These are phyloP conservation scores for Mrakia gelida DNA, from an alignment of 768 basidiomycete species.

Conservation along the genomic window DNA sequence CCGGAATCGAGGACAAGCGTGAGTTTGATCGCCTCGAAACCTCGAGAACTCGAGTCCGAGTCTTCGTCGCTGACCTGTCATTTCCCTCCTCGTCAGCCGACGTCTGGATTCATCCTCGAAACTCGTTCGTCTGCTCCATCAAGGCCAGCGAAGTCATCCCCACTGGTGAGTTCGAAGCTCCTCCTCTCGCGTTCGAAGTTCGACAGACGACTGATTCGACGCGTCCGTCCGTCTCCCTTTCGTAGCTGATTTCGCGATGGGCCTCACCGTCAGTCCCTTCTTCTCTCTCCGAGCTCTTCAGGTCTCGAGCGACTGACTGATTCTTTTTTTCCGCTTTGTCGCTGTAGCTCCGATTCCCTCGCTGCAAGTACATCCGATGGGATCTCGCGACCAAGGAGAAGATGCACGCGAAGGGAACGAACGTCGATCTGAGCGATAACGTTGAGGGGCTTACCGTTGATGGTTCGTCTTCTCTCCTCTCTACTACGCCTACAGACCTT, in stretches of 20 bases:
- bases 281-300: too few relatives aligned
- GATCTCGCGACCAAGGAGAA: slow-evolving; percentile 51
- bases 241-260: slow-evolving; percentile 74
- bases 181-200: not conserved
- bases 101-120: slow-evolving; percentile 76
- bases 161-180: slow-evolving; percentile 52
- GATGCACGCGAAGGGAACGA: not conserved
- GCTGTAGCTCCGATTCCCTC: slow-evolving; percentile 64
- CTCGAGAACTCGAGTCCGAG: slow-evolving; percentile 28
- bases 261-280: slow-evolving; percentile 60
- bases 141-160: slow-evolving; percentile 87
- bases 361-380: slow-evolving; percentile 72
- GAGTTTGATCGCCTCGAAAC: slow-evolving; percentile 42
- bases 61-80: not conserved
- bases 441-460: not conserved
- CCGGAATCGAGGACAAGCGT: slow-evolving; percentile 45
- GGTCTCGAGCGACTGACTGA: too few relatives aligned
- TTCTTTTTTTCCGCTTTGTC: too few relatives aligned
- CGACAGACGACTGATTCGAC: not conserved
- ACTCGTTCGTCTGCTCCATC: slow-evolving; percentile 87
- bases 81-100: slow-evolving; percentile 51
- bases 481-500: too few relatives aligned
- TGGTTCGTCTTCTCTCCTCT: too few relatives aligned
- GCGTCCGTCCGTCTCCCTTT: not conserved
- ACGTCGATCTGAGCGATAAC: slow-evolving; percentile 48